Percentiles rank a stretch among this genome's conserved stretches.
phyloP scores from a whole-genome alignment of 2,329 filamentous ascomycete genomes.

The Arthrobotrys sinensis region DNA sequence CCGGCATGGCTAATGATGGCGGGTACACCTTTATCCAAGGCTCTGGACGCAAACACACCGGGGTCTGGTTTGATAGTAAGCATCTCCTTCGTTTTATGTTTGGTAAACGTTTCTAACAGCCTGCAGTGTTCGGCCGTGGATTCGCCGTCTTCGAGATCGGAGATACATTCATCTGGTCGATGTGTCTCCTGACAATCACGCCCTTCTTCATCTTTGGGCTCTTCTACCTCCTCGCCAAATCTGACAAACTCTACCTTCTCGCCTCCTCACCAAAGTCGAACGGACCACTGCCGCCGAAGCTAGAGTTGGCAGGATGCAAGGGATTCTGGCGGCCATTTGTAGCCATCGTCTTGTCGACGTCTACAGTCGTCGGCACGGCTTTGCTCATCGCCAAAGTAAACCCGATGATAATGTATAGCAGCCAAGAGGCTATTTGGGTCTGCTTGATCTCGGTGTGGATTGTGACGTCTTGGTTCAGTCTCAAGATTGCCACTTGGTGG shows the following conservation, averaged over 20 bases:
- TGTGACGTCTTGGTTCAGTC: constrained; percentile 84
- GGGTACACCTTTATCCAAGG: constrained; percentile 77
- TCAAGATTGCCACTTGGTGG: constrained; percentile 82
- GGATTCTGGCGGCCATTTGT: constrained; percentile 89
- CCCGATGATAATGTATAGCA: constrained; percentile 91
- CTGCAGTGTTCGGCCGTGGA: constrained; percentile 78
- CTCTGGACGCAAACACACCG: constrained; percentile 77
- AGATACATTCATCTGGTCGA: constrained; percentile 88
- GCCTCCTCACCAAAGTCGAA: constrained; percentile 69
- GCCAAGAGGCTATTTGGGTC: constrained; percentile 86
- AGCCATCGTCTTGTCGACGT: constrained; percentile 78
- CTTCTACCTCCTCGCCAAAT: constrained; percentile 77
- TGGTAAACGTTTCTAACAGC: constrained; percentile 12
- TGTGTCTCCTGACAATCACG: constrained; percentile 84
- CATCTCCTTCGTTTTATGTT: not conserved
- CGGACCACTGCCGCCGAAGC: constrained; percentile 63
- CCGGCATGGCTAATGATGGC: constrained; percentile 78
- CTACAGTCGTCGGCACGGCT: constrained; percentile 79
- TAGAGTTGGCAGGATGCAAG: constrained; percentile 74
- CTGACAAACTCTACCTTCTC: constrained; percentile 92
- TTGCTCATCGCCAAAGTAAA: constrained; percentile 86
- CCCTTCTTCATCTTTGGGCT: constrained; percentile 81
- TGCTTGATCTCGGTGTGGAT: constrained; percentile 89
- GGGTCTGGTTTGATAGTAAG: constrained; percentile 87
- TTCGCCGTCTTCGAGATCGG: constrained; percentile 85